A percentile compares a stretch with the other conserved stretches of the same genome.
phyloP scores from a whole-genome alignment of 495 filamentous ascomycete genomes.

The Filosporella fistucella region DNA sequence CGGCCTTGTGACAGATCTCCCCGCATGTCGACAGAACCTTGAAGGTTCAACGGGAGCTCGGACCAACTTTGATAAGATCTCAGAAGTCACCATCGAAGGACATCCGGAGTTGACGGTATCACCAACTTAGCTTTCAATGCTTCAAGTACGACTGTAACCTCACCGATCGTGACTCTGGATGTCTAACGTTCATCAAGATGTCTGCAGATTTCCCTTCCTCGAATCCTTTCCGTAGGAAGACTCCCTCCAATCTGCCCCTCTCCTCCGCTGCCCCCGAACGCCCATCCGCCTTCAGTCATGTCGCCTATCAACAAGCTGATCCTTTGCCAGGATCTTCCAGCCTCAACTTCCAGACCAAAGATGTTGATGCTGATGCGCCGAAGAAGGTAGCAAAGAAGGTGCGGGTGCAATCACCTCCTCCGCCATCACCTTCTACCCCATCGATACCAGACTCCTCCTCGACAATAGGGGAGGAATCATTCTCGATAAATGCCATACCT shows the following conservation, averaged over 20 bases:
- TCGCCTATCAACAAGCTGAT: slow-evolving; percentile 11
- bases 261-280: slow-evolving; percentile 10
- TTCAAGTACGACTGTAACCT: slow-evolving; percentile 6
- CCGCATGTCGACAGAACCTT: slow-evolving; percentile 12
- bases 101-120: slow-evolving; percentile 8
- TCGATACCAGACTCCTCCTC: slow-evolving; percentile 28
- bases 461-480: slow-evolving; percentile 21
- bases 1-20: slow-evolving; percentile 2
- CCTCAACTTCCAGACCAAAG: not conserved
- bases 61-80: slow-evolving; percentile 17
- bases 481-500: slow-evolving; percentile 28
- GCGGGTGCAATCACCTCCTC: slow-evolving; percentile 51
- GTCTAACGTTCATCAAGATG: slow-evolving; percentile 11
- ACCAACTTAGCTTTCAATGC: slow-evolving; percentile 1
- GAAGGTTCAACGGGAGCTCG: slow-evolving; percentile 9
- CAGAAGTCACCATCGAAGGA: slow-evolving; percentile 8
- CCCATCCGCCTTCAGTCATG: slow-evolving; percentile 9
- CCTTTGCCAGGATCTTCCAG: slow-evolving; percentile 1
- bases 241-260: slow-evolving; percentile 4
- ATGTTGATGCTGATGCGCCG: slow-evolving; percentile 1
- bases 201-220: slow-evolving; percentile 22
- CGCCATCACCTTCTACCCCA: slow-evolving; percentile 44
- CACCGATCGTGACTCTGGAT: slow-evolving; percentile 8
- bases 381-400: slow-evolving; percentile 48
- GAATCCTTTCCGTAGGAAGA: slow-evolving; percentile 26